Evolutionary conservation across 2,329 filamentous ascomycete species (phyloP).

Genomic region (Didymella keratinophila): DNA sequence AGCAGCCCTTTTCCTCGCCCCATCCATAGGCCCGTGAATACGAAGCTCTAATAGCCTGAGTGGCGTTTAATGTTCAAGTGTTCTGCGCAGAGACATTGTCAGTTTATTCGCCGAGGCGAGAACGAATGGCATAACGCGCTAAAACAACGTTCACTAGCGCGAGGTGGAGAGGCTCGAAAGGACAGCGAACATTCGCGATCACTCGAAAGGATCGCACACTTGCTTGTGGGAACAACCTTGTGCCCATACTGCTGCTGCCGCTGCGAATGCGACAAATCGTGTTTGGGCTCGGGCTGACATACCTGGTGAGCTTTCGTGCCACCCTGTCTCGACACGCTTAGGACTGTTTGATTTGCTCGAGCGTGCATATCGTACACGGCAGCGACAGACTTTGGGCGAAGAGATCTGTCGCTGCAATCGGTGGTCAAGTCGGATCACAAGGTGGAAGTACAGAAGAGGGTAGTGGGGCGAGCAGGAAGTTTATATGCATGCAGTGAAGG

Average conservation of each 20-base stretch:
- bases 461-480: not conserved
- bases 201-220: not conserved
- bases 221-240: not conserved
- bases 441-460: not conserved
- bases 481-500: constrained; percentile 15
- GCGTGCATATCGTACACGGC: constrained; percentile 4
- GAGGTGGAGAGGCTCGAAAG: not conserved
- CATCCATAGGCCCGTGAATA: constrained; percentile 18
- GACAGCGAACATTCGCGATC: not conserved
- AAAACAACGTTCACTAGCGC: constrained; percentile 3
- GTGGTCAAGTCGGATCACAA: not conserved
- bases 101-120: not conserved
- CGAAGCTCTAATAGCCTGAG: not conserved
- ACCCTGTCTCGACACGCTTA: constrained; percentile 1
- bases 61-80: not conserved
- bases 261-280: not conserved
- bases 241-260: not conserved
- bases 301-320: constrained; percentile 1
- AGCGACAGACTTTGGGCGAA: not conserved
- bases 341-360: not conserved
- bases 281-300: not conserved
- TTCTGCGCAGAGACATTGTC: constrained; percentile 1
- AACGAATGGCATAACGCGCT: not conserved
- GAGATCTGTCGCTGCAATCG: not conserved
- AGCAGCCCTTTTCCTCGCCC: constrained; percentile 26